These are phyloP conservation scores for Fusarium sp. DNA, from an alignment of 2,329 filamentous ascomycete genomes.

Conservation along the genomic window DNA sequence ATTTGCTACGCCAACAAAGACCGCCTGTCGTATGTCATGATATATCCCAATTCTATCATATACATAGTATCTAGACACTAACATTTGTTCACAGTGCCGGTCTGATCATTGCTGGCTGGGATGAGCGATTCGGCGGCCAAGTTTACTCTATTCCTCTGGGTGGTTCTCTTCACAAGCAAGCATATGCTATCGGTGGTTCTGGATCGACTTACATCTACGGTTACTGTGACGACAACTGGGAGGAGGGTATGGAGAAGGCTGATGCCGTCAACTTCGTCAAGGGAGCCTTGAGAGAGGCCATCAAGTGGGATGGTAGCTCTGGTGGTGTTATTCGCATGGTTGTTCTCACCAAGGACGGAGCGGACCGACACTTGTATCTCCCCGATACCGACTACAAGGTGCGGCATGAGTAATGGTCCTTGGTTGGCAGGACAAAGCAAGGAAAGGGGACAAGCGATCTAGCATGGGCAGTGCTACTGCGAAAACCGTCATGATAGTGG, in stretches of 20 bases:
- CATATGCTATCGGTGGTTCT: conserved; percentile 95
- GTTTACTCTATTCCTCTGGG: conserved; percentile 98
- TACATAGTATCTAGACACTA: conserved; percentile 15
- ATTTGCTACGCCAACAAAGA: conserved; percentile 99
- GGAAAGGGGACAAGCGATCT: conserved; percentile 18
- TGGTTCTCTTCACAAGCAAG: conserved; percentile 96
- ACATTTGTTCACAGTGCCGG: conserved; percentile 74
- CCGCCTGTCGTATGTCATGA: conserved; percentile 77
- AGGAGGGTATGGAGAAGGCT: conserved; percentile 91
- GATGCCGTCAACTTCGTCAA: conserved; percentile 96
- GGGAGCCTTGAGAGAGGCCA: conserved; percentile 89
- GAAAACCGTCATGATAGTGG: conserved; percentile 37
- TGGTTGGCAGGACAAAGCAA: conserved; percentile 37
- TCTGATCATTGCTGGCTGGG: conserved; percentile 98
- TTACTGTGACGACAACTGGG: conserved; percentile 97
- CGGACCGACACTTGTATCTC: conserved; percentile 93
- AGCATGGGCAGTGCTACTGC: conserved; percentile 31
- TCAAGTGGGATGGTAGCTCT: conserved; percentile 99
- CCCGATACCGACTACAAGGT: conserved; percentile 90
- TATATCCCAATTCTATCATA: neutral
- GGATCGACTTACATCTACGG: conserved; percentile 99
- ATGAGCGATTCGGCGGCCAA: conserved; percentile 93
- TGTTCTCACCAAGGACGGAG: conserved; percentile 89
- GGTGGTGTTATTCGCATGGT: conserved; percentile 99
- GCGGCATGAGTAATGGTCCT: conserved; percentile 68